Base-by-base conservation (phyloP, 2,329 filamentous ascomycete species). In the Paradendryphiella salina region DNA sequence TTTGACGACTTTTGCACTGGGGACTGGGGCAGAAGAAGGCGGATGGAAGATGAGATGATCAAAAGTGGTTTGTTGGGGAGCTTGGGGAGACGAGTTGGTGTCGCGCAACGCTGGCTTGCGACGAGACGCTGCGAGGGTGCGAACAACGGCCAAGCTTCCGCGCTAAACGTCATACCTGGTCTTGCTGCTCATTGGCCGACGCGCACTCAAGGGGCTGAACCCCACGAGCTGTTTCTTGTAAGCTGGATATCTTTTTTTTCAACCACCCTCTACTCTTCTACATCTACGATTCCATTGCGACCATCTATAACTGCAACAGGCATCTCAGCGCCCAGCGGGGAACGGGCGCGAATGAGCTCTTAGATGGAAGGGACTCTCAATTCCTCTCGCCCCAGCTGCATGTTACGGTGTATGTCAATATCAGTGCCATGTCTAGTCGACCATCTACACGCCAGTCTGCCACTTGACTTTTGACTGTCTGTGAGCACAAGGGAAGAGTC, bases 1-100 rank as follows among this genome's bases (percentile, higher is more conserved):
- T 48, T 68, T 69, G 65, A 56, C 64, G 57, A 59, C 36, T 35
- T 56, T 29, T 41, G 39, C 36, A 21, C 36, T 34, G 31, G 26
- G 41, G 35, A 21, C 37, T 11, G 33, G 42, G 14, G 32, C n/a
- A 21, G 14, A 28, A 17, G 21, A 20, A 14, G 49, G 17, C 44
- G 35, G 44, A 46, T 43, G 44, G 33, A 34, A 32, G 36, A 46
- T 32, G 39, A 48, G 35, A 42, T 46, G 50, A 42, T 17, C 8
- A 28, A 23, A 33, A 36, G 35, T 20, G 43, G 32, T 29, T 44
- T 15, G 32, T 15, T 35, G 14, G 31, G 36, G 14, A 44, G 46
- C 34, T 36, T 38, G 21, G 20, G 17, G 38, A 41, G 38, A 56
- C 37, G 46, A 9, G 31, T 50, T 54, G 55, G 44, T 49, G 50